Percentiles rank a stretch among this genome's conserved stretches.
These are phyloP conservation scores for Eucalyptus urophylla DNA, from an alignment of 345 rosid genomes.

Conservation along the genomic window DNA sequence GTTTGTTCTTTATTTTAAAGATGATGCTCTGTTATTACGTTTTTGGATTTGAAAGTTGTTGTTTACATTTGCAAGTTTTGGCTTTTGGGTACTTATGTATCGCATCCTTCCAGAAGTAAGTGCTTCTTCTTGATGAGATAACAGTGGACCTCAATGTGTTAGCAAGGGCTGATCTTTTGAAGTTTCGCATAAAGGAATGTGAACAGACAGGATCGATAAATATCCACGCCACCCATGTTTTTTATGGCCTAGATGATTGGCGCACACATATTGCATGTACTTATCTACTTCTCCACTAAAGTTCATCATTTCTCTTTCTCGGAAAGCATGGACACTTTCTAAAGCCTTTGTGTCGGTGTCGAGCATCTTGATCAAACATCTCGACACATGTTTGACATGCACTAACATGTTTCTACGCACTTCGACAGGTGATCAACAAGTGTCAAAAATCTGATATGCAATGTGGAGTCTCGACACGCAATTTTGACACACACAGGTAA, in stretches of 20 bases:
- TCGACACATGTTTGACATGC: too few relatives aligned
- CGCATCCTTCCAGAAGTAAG: slow-evolving; percentile 14
- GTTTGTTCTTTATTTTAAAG: neutral
- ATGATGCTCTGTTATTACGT: neutral
- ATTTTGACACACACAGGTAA: too few relatives aligned
- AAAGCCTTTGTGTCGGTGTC: too few relatives aligned
- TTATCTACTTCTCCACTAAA: neutral
- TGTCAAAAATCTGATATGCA: too few relatives aligned
- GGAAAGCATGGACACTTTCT: too few relatives aligned
- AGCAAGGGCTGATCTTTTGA: slow-evolving; percentile 88
- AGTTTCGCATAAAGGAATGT: slow-evolving; percentile 72
- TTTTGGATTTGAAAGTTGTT: neutral
- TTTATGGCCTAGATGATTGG: slow-evolving; percentile 44
- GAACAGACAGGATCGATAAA: slow-evolving; percentile 52
- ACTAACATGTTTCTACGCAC: fast-evolving
- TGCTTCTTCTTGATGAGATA: slow-evolving; percentile 96
- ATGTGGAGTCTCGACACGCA: fast-evolving
- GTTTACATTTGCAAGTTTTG: neutral
- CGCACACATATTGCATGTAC: slow-evolving; percentile 15
- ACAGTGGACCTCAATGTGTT: slow-evolving; percentile 92
- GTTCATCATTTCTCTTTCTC: neutral
- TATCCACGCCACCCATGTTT: slow-evolving; percentile 80
- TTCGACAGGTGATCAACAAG: fast-evolving
- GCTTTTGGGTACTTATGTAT: neutral
- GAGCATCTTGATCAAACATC: too few relatives aligned